Evolutionary conservation across 257 asterid genomes (phyloP).

Genomic region (Scutellaria baicalensis): DNA sequence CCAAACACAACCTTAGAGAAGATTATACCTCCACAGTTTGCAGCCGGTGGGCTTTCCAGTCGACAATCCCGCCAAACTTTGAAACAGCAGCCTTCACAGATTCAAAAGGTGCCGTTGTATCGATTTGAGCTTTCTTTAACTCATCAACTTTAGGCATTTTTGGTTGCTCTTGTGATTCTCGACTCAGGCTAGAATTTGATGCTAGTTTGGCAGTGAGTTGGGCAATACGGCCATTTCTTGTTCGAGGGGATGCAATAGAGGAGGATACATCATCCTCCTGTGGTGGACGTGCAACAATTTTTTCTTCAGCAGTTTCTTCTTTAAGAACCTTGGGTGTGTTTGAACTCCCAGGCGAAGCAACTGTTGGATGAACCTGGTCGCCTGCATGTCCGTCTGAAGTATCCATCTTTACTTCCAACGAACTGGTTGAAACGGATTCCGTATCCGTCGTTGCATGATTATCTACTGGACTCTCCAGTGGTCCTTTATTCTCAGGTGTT

Average conservation of each 20-base stretch:
- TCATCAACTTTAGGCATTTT: slow-evolving; percentile 18
- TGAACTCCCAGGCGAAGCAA: slow-evolving; percentile 17
- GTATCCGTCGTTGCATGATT: neutral
- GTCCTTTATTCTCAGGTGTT: slow-evolving; percentile 8
- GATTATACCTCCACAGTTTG: slow-evolving; percentile 79
- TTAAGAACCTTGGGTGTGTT: slow-evolving; percentile 2
- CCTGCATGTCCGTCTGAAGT: neutral
- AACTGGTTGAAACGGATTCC: slow-evolving; percentile 16
- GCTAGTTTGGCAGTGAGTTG: slow-evolving; percentile 27
- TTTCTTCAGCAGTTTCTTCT: slow-evolving; percentile 14
- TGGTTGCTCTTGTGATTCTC: slow-evolving; percentile 14
- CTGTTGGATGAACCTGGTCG: too few relatives aligned
- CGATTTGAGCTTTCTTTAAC: slow-evolving; percentile 45
- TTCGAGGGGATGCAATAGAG: slow-evolving; percentile 26
- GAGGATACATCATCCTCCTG: neutral
- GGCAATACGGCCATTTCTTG: slow-evolving; percentile 23
- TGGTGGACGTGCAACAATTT: too few relatives aligned
- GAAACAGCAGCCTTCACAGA: slow-evolving; percentile 98
- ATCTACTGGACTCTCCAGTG: slow-evolving; percentile 12
- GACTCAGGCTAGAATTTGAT: slow-evolving; percentile 3
- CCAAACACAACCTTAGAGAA: neutral
- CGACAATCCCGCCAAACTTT: slow-evolving; percentile 95
- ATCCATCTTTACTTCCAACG: slow-evolving; percentile 13
- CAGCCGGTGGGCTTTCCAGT: slow-evolving; percentile 95
- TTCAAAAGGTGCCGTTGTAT: slow-evolving; percentile 86